Evolutionary conservation across 1,284 basidiomycete genomes (phyloP), one percentile per base, ranked within the genome.

Genomic region (Agroathelia rolfsii): DNA sequence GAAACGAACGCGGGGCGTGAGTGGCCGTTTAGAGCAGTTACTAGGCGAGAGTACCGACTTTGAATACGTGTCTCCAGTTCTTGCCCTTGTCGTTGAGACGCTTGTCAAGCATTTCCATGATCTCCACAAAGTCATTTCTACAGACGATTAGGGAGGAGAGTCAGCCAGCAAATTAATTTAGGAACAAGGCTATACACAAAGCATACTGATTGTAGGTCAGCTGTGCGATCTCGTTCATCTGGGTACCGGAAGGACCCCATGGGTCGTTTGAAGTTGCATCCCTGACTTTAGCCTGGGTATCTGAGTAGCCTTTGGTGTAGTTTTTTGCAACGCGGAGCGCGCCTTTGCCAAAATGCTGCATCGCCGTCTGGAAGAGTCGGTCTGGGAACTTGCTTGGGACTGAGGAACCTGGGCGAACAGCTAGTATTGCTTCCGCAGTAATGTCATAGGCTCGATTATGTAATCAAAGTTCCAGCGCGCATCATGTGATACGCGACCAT

Each of bases 71-170:
- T 32, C 94, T 72, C 95, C 95, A 99, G 53, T 98, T 97, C 76
- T 98, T 98, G 24, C 95, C 95, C 66, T 97, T 98, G 66, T 99
- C 95, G 51, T 98, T 98, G 46, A 99, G 62, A 32, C 95, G 77
- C 62, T 98, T 98, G 62, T 99, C 95, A 40, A 99, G 69, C 88
- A 97, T 97, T 66, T 99, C 95, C 92, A 99, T 97, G 51, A 98
- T 93, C 62, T 99, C 95, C 19, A 98, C 89, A 59, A 99, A 98
- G 54, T 98, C 93, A 45, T 80, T 85, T 60, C 90, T 95, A 47
- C 4, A 26, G 24, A 9, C 10, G n/a, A n/a, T n/a, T n/a, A n/a
- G n/a, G n/a, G n/a, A 24, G 12, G 25, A 7, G 14, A 38, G 9
- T 5, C 31, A 26, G 7, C 6, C 15, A 15, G 30, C 13, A 17